Percentiles rank a stretch among this genome's conserved stretches.
Evolutionary conservation across 495 filamentous ascomycete species (phyloP).

Genomic region (Penicillium roqueforti): DNA sequence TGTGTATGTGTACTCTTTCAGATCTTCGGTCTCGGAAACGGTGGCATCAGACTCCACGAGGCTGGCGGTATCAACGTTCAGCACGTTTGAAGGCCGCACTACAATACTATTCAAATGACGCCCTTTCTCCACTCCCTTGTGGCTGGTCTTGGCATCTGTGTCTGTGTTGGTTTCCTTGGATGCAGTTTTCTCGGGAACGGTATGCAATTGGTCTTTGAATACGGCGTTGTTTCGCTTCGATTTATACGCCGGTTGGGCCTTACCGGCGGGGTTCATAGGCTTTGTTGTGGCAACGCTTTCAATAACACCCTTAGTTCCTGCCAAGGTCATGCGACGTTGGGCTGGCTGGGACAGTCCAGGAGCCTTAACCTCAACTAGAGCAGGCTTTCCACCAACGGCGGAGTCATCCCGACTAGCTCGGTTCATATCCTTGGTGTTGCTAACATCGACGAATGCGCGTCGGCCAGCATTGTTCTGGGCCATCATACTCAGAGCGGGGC

Average conservation of each 20-base stretch:
- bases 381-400: slow-evolving; percentile 44
- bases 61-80: background rate
- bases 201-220: slow-evolving; percentile 55
- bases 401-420: slow-evolving; percentile 52
- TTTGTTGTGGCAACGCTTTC: slow-evolving; percentile 36
- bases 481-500: slow-evolving; percentile 58
- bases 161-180: slow-evolving; percentile 34
- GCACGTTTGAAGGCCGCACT: background rate
- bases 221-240: slow-evolving; percentile 59
- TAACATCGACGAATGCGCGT: slow-evolving; percentile 76
- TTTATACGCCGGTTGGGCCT: slow-evolving; percentile 37
- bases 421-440: slow-evolving; percentile 58
- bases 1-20: slow-evolving; percentile 4
- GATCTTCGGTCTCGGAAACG: slow-evolving; percentile 16
- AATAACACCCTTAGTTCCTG: slow-evolving; percentile 43
- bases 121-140: slow-evolving; percentile 4
- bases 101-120: background rate
- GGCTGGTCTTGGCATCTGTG: slow-evolving; percentile 9
- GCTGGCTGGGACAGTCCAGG: slow-evolving; percentile 55
- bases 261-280: slow-evolving; percentile 34
- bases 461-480: slow-evolving; percentile 58
- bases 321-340: slow-evolving; percentile 56
- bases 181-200: slow-evolving; percentile 33
- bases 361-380: slow-evolving; percentile 41
- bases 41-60: slow-evolving; percentile 12